Conservation (phyloP, 306 rosid species). For the Castanea sativa region DNA sequence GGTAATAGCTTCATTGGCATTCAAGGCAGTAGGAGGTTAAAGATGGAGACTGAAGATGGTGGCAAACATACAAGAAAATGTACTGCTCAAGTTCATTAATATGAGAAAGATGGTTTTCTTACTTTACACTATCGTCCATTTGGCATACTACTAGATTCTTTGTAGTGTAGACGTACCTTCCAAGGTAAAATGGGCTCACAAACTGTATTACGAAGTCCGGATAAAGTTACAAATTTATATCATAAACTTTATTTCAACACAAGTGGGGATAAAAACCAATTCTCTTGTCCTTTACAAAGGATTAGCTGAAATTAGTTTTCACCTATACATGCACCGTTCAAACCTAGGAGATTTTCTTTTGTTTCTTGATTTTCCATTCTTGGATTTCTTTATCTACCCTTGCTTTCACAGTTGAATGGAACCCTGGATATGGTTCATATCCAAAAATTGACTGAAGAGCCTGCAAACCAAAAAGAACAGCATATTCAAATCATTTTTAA, state of each 20-base stretch:
- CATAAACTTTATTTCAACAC: neutral
- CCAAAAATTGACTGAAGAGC: slow-evolving; percentile 48
- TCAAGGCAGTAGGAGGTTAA: slow-evolving; percentile 4
- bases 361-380: slow-evolving; percentile 65
- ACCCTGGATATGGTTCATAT: slow-evolving; percentile 88
- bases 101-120: neutral
- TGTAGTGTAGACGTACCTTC: neutral
- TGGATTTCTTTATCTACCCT: slow-evolving; percentile 50
- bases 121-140: neutral
- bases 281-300: slow-evolving; percentile 7
- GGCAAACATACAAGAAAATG: neutral
- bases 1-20: slow-evolving; percentile 51
- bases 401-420: slow-evolving; percentile 54
- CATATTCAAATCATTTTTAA: neutral
- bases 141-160: neutral
- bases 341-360: slow-evolving; percentile 49
- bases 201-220: neutral
- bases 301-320: neutral
- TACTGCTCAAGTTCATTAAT: neutral
- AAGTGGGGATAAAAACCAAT: neutral
- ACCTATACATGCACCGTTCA: neutral
- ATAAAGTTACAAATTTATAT: neutral
- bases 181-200: neutral
- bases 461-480: slow-evolving; percentile 30
- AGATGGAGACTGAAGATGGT: neutral